These are phyloP conservation scores for Taphrina confusa DNA, from an alignment of 1,139 yeast genomes.

Conservation along the genomic window DNA sequence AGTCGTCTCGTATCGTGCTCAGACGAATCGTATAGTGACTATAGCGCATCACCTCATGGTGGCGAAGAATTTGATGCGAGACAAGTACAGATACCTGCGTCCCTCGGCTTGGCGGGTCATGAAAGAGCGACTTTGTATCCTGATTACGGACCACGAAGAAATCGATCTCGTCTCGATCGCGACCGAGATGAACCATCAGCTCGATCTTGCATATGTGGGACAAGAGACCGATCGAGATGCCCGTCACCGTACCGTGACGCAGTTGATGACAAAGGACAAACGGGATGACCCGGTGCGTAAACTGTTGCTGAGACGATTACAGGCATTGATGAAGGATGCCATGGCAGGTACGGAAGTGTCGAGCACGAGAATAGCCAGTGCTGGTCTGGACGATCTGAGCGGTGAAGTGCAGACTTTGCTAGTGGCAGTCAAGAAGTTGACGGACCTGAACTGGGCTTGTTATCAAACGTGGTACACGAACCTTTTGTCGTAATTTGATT, in stretches of 20 bases:
- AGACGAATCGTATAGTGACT: neutral
- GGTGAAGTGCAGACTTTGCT: constrained; percentile 11
- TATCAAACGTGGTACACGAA: constrained; percentile 10
- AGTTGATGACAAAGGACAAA: neutral
- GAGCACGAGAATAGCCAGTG: constrained; percentile 3
- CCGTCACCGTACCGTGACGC: constrained; percentile 8
- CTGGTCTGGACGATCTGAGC: constrained; percentile 14
- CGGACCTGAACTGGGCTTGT: constrained; percentile 11
- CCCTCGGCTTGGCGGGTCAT: constrained; percentile 10
- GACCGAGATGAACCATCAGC: constrained; percentile 13
- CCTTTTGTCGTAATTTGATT: neutral
- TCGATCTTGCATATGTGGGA: constrained; percentile 2
- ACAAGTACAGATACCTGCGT: neutral
- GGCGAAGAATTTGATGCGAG: constrained; percentile 7
- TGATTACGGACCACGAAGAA: neutral
- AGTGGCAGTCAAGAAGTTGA: constrained; percentile 1
- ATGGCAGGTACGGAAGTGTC: constrained; percentile 4
- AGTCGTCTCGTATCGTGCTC: neutral
- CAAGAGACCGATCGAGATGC: neutral
- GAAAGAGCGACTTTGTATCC: constrained; percentile 1
- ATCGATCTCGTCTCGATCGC: constrained; percentile 13
- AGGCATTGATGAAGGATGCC: constrained; percentile 4
- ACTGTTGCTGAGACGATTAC: constrained; percentile 11
- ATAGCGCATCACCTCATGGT: constrained; percentile 11
- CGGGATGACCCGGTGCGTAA: neutral